Percentiles rank a stretch among this genome's conserved stretches.
phyloP scores from a whole-genome alignment of 371 early-diverging fungal species.

The Aphelidium insulamus region DNA sequence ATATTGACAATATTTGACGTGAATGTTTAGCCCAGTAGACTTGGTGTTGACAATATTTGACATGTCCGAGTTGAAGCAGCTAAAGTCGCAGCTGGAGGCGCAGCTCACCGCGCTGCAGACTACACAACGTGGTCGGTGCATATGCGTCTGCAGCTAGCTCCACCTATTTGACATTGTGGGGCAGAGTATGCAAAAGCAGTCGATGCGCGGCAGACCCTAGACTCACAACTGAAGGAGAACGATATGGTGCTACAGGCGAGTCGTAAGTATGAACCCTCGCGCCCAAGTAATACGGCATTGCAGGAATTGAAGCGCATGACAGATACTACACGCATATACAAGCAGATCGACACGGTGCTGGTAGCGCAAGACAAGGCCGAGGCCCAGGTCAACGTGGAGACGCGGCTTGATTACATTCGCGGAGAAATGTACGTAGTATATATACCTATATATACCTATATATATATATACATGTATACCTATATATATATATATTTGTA shows the following conservation, averaged over 20 bases:
- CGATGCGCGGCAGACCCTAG: conserved; percentile 52
- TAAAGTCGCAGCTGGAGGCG: too few relatives aligned
- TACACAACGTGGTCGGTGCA: too few relatives aligned
- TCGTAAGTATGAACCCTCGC: neutral
- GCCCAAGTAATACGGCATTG: neutral
- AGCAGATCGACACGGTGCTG: conserved; percentile 83
- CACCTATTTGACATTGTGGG: too few relatives aligned
- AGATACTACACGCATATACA: conserved; percentile 64
- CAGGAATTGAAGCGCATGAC: conserved; percentile 69
- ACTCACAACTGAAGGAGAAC: conserved; percentile 87
- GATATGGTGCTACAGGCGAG: conserved; percentile 53
- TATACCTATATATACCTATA: too few relatives aligned
- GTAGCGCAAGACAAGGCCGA: conserved; percentile 76
- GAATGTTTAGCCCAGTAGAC: too few relatives aligned
- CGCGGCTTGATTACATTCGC: conserved; percentile 74
- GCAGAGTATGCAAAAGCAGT: conserved; percentile 62
- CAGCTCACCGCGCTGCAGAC: too few relatives aligned
- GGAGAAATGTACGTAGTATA: conserved; percentile 82
- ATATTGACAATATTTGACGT: too few relatives aligned
- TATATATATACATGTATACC: too few relatives aligned
- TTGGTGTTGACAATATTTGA: too few relatives aligned
- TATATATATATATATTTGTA: too few relatives aligned
- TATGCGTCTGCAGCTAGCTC: too few relatives aligned
- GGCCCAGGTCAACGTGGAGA: conserved; percentile 66
- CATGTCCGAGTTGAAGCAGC: too few relatives aligned